Evolutionary conservation across 371 early-diverging fungal species (phyloP), one percentile per base, ranked within the genome.

Genomic region (Syncephalastrum contaminatum): DNA sequence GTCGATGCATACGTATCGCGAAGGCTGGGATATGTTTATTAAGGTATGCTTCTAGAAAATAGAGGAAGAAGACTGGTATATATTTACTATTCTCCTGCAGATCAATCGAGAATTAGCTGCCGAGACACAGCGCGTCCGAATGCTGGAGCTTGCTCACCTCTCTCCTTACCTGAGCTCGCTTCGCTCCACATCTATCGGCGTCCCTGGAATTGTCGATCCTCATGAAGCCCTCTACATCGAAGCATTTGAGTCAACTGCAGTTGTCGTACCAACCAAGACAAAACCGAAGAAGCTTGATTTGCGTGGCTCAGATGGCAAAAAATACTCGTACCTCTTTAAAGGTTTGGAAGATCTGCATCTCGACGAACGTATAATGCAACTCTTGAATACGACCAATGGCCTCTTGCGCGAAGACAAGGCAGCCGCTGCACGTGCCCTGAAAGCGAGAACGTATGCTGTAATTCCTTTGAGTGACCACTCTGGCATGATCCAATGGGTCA

Each of bases 401-500:
- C 69, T 95, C 25, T 68, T 94, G 12, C 58, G 64, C 12, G 72
- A 81, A 24, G 86, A 91, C 57, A 72, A 72, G 53, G 66, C 70
- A 4, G 67, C 81, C 2, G 59, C 75, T n/a, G 39, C 59, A 3
- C 69, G 81, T 18, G 64, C 75, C 4, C 63, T 95, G 56, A 69
- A 72, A 20, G 86, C 95, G 0, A 71, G 95, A 12, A 86, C 88
- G 3, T 99, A 98, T 76, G 79, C 88, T 21, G 99, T 99, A 1
- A 88, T 99, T 18, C 99, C 99, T 0, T 79, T 99, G 19, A 92
- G 91, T 36, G 84, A 89, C 56, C 86, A 88, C 42, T 88, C 88
- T n/a, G 99, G 99, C 6, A 90, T 99, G 85, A 90, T 99, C 51
- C 94, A 99, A 67, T 99, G 94, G 97, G 92, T 99, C 4, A 87